Base-by-base conservation (phyloP, 2,329 filamentous ascomycete genomes). In the Pseudogymnoascus sp. region DNA sequence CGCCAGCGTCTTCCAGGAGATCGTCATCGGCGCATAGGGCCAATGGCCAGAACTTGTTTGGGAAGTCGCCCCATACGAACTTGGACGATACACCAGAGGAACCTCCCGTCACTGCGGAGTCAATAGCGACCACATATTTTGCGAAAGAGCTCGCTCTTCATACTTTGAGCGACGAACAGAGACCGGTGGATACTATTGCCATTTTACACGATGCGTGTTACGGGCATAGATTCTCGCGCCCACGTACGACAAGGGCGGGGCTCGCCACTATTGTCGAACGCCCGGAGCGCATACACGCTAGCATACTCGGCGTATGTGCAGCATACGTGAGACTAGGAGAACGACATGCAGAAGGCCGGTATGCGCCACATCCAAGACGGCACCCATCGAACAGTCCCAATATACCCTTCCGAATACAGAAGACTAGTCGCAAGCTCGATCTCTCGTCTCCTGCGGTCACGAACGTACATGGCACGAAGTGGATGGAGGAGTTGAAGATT, bases 131-230 rank as follows among this genome's bases (percentile, higher is more conserved):
- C 16, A 69, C 68, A 28, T 68, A 73, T 63, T 73, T 74, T 64
- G 69, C 69, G 59, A 67, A 66, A 25, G 72, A 74, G 47, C 63
- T 74, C 12, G 69, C 70, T 35, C 35, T 70, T 35, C 71, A 73
- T 63, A 63, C 65, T 28, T 63, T 47, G 53, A 66, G 69, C 35
- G 64, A 68, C 12, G 64, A 67, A 18, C 56, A 65, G 21, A 66
- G 67, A 25, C 67, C 76, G 35, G 75, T 82, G 10, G 79, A 92
- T 65, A 91, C 91, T 0, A 77, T 95, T 4, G 92, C 97, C 56
- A 82, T 99, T 31, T 78, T 99, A 1, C 92, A 97, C 70, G 94
- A 99, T 77, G 87, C 89, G 62, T 96, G 93, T 75, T 99, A 97
- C 73, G 92, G 93, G 23, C 94, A 99, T 76, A 87, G 92, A 21